Conservation (phyloP, 2,329 filamentous ascomycete species). For the Clonostachys byssicola region DNA sequence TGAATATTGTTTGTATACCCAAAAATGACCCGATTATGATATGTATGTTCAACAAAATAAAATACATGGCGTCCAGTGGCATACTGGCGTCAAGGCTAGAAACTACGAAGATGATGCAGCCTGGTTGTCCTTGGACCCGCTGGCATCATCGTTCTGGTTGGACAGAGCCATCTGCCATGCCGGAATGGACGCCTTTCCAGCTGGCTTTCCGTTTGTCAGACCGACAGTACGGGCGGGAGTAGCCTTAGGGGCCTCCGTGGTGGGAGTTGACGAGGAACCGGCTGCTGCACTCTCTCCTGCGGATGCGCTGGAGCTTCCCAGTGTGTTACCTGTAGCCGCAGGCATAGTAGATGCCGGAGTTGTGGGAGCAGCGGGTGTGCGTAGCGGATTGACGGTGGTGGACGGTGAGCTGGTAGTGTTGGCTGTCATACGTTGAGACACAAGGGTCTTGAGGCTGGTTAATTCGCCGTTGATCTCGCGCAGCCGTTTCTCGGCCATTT, state of each 20-base stretch:
- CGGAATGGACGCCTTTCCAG: slow-evolving; percentile 65
- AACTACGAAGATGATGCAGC: not conserved
- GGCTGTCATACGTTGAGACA: slow-evolving; percentile 58
- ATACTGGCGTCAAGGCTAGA: too few relatives aligned
- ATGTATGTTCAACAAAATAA: too few relatives aligned
- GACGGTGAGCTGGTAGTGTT: slow-evolving; percentile 16
- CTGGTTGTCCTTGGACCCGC: slow-evolving; percentile 7
- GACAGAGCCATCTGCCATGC: slow-evolving; percentile 75
- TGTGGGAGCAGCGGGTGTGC: slow-evolving; percentile 12
- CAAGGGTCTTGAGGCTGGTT: slow-evolving; percentile 85
- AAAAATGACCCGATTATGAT: too few relatives aligned
- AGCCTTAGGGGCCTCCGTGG: slow-evolving; percentile 2
- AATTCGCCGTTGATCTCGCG: slow-evolving; percentile 84
- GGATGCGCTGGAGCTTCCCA: not conserved
- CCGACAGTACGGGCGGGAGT: slow-evolving; percentile 12
- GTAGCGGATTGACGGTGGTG: slow-evolving; percentile 11
- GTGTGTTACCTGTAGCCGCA: not conserved
- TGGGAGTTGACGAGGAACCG: slow-evolving; percentile 1
- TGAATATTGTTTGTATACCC: too few relatives aligned
- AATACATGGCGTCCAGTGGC: too few relatives aligned
- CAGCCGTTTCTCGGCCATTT: slow-evolving; percentile 73
- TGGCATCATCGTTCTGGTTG: slow-evolving; percentile 34
- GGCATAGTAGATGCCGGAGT: not conserved
- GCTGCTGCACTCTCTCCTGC: slow-evolving; percentile 6
- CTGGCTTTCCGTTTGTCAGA: slow-evolving; percentile 26